Evolutionary conservation across 1,284 basidiomycete species (phyloP), one percentile per base, ranked within the genome.

Genomic region (Chondrostereum purpureum): DNA sequence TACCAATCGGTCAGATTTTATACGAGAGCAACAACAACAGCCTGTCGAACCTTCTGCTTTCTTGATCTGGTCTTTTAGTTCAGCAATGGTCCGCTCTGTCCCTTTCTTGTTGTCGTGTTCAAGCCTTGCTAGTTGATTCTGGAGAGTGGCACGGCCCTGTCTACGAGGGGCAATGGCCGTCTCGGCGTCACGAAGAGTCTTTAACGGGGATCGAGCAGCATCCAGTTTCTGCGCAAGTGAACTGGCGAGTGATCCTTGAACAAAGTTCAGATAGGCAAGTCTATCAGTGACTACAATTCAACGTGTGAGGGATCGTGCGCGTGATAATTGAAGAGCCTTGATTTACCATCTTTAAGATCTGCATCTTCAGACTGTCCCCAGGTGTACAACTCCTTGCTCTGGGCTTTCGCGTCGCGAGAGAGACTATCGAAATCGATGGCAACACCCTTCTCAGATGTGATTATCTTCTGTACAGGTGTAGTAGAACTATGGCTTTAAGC

Each of bases 351-450:
- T 55, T 78, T 87, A 57, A 90, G 52, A 66, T 90, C 87, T 21
- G 74, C 69, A 2, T 64, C 62, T 54, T 88, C 81, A 1, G 58
- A 55, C 59, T 88, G 86, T 6, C 87, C 87, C 87, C 87, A 90
- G 22, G 74, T 76, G 54, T 86, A 90, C 24, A 89, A 64, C 52
- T 89, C 87, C 62, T 89, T 90, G 70, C 83, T 86, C 57, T 83
- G 77, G 0, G 75, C 66, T 57, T 88, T 83, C 5, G 71, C 58
- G 56, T 88, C 79, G 51, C 80, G 74, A 4, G 78, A 68, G 27
- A 83, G 62, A 46, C 68, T 73, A 53, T 88, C 82, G 55, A 77
- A 74, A 59, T 86, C 84, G 52, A 90, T 72, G 17, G 80, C 76
- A 16, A 88, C 67, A 4, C 87, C 82, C 60, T 89, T 90, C 61